A percentile compares a stretch with the other conserved stretches of the same genome.
Conservation (phyloP, 2,329 filamentous ascomycete species). For the Periconia macrospinosa region DNA sequence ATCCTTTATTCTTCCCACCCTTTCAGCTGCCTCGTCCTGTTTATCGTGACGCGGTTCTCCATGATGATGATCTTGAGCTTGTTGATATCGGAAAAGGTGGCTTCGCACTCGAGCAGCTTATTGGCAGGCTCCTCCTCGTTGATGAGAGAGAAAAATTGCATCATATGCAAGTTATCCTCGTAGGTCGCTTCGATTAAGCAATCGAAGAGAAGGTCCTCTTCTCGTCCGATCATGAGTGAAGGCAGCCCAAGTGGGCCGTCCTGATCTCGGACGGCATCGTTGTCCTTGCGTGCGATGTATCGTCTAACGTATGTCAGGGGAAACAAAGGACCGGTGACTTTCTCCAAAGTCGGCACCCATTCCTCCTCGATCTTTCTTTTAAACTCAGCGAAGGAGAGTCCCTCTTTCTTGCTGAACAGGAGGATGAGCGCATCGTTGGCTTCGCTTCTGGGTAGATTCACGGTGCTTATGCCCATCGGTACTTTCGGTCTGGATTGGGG, state of each 20-base stretch:
- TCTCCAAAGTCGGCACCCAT: slow-evolving; percentile 4
- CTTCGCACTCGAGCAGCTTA: slow-evolving; percentile 2
- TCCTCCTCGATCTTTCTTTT: slow-evolving; percentile 5
- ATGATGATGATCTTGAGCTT: slow-evolving; percentile 7
- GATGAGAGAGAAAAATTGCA: slow-evolving; percentile 8
- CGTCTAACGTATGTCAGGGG: slow-evolving; percentile 7
- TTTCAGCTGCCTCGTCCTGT: slow-evolving; percentile 1
- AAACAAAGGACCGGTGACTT: slow-evolving; percentile 6
- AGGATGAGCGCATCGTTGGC: slow-evolving; percentile 1
- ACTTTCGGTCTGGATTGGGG: neutral
- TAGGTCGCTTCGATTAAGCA: slow-evolving; percentile 6
- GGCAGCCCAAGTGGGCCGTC: slow-evolving; percentile 3
- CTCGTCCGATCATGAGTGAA: slow-evolving; percentile 3
- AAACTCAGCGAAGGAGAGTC: slow-evolving; percentile 3
- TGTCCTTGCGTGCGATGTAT: slow-evolving; percentile 6
- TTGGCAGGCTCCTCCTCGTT: slow-evolving; percentile 5
- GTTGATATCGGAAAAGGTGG: slow-evolving; percentile 4
- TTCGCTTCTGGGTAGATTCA: neutral
- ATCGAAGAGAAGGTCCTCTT: slow-evolving; percentile 6
- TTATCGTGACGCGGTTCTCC: slow-evolving; percentile 9
- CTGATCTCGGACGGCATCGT: neutral
- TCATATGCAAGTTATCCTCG: slow-evolving; percentile 8
- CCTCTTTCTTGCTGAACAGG: slow-evolving; percentile 2
- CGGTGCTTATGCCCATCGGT: neutral
- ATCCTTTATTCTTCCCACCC: neutral